phyloP scores from a whole-genome alignment of 805 yeast genomes.

The Jamesozyma hellenica region DNA sequence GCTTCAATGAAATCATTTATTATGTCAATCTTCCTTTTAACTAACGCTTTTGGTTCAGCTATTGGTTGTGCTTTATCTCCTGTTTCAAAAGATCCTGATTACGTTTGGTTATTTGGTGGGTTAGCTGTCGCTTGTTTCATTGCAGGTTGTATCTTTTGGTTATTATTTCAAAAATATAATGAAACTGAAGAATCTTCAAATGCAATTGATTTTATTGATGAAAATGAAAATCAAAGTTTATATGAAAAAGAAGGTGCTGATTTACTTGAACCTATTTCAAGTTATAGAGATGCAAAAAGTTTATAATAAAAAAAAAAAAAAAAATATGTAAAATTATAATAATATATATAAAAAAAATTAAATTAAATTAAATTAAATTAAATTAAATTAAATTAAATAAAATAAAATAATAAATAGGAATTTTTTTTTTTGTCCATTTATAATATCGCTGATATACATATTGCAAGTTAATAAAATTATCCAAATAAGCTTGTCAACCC shows the following conservation, averaged over 20 bases:
- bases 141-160: constrained; percentile 55
- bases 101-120: constrained; percentile 59
- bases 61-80: constrained; percentile 64
- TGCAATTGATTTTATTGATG: constrained; percentile 34
- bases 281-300: constrained; percentile 3
- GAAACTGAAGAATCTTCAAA: constrained; percentile 48
- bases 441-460: no score
- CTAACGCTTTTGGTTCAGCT: constrained; percentile 71
- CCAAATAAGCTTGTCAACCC: no score
- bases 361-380: no score
- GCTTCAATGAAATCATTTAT: constrained; percentile 37
- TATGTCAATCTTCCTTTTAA: constrained; percentile 50
- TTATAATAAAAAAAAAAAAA: not conserved
- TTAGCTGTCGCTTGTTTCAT: constrained; percentile 48
- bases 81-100: constrained; percentile 57
- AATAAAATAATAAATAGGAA: no score
- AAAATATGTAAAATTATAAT: no score
- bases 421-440: no score
- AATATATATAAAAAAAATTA: no score
- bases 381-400: no score
- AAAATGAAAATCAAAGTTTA: constrained; percentile 5
- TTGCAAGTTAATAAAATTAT: no score
- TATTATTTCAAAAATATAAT: constrained; percentile 46
- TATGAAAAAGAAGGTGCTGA: constrained; percentile 5
- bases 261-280: constrained; percentile 2